phyloP scores from a whole-genome alignment of 2,329 filamentous ascomycete species.

The Fusarium liriodendri region DNA sequence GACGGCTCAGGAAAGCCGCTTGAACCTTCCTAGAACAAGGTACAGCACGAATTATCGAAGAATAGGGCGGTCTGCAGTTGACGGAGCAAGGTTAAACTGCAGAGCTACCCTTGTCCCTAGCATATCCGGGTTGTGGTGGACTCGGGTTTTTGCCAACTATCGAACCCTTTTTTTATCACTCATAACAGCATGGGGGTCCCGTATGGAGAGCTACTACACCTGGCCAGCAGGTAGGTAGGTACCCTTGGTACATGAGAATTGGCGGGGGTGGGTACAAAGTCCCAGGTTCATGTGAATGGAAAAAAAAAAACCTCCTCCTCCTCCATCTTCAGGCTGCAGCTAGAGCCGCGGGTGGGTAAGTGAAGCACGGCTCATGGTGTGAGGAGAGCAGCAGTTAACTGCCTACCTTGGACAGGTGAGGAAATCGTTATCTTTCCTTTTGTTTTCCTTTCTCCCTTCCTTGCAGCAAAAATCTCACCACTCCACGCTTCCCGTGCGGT shows the following conservation, averaged over 20 bases:
- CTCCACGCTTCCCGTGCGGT: not conserved
- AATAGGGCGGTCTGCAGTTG: slow-evolving; percentile 23
- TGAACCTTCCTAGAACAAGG: not conserved
- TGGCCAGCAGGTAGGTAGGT: not conserved
- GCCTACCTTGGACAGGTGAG: not conserved
- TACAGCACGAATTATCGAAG: not conserved
- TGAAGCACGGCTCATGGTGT: not conserved
- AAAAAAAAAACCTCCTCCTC: not conserved
- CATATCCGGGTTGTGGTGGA: not conserved
- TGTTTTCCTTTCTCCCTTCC: not conserved
- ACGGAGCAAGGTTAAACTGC: not conserved
- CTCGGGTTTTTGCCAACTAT: not conserved
- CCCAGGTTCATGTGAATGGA: slow-evolving; percentile 8
- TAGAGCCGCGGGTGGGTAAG: not conserved
- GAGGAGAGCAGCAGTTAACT: not conserved
- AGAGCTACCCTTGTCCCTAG: not conserved
- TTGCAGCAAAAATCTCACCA: not conserved
- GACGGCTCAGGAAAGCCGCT: not conserved
- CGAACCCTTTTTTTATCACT: slow-evolving; percentile 10
- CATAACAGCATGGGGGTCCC: not conserved
- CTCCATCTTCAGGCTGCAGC: not conserved
- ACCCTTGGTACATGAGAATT: slow-evolving; percentile 22
- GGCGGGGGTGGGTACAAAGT: slow-evolving; percentile 28
- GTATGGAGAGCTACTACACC: not conserved
- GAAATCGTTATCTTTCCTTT: not conserved